Base-by-base conservation (phyloP, 805 yeast genomes). In the Saccharomycopsis amapae region DNA sequence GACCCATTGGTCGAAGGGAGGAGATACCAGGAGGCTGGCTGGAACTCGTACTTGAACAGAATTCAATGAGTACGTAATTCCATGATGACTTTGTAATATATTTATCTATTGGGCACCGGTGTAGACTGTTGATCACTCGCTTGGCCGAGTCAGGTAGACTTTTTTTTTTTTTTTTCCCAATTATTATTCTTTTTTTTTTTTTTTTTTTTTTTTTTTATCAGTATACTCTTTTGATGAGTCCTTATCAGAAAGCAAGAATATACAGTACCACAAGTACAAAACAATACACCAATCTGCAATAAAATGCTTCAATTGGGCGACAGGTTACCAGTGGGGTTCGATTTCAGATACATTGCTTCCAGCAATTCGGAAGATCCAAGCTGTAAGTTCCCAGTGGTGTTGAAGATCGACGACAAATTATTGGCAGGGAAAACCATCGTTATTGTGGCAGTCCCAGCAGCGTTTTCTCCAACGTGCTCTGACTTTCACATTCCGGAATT, bases 11-110 rank as follows among this genome's bases (percentile, higher is more conserved):
- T 69, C 12, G 96, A 93, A 65, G 94, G 96, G 36, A 75, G 79
- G 58, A 76, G 99, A 58, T 93, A 93, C 65, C 78, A 83, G 65
- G 73, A 75, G 46, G 97, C 97, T 13, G 97, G 97, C 4, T 93
- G 99, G 99, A 73, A 75, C 23, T 96, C 97, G 4, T 93, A 90
- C 60, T 59, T 73, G 56, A 37, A 37, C 22, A 10, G 40, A 17
- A 34, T 18, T 34, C 5, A n/a, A n/a, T n/a, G n/a, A n/a, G n/a
- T n/a, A n/a, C n/a, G n/a, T n/a, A n/a, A n/a, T n/a, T n/a, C n/a
- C n/a, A n/a, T n/a, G n/a, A n/a, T n/a, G n/a, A n/a, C n/a, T n/a
- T n/a, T n/a, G n/a, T n/a, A n/a, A n/a, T n/a, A n/a, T n/a, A n/a
- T n/a, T n/a, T n/a, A n/a, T n/a, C n/a, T n/a, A n/a, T n/a, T n/a